These are phyloP conservation scores for Colletotrichum tofieldiae DNA, from an alignment of 2,329 filamentous ascomycete species.

Conservation along the genomic window DNA sequence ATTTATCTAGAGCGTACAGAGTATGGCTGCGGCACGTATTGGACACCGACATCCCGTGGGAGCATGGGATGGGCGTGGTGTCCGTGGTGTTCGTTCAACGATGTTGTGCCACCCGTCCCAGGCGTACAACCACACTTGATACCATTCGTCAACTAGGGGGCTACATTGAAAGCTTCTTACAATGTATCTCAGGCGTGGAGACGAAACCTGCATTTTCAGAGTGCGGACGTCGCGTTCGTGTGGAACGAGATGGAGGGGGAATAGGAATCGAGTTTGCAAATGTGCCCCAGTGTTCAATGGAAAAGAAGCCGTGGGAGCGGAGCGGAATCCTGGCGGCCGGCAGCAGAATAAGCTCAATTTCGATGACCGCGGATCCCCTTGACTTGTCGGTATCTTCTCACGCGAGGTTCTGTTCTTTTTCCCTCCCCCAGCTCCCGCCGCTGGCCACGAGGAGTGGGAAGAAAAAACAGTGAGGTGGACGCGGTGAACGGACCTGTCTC, in stretches of 20 bases:
- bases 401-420: background rate
- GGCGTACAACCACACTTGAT: background rate
- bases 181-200: background rate
- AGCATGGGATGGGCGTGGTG: background rate
- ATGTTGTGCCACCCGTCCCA: constrained; percentile 4
- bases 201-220: background rate
- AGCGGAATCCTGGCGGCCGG: constrained; percentile 7
- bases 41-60: constrained; percentile 29
- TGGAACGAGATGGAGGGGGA: background rate
- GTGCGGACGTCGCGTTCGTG: constrained; percentile 22
- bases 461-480: background rate
- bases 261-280: too few species aligned
- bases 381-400: background rate
- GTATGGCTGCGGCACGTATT: constrained; percentile 26
- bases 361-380: constrained; percentile 1
- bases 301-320: background rate
- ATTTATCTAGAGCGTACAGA: constrained; percentile 2
- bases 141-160: background rate
- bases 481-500: background rate
- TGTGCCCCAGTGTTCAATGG: background rate
- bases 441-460: background rate
- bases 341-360: constrained; percentile 1
- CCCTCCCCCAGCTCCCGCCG: background rate
- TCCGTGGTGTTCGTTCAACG: constrained; percentile 14
- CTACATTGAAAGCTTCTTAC: background rate